phyloP scores from a whole-genome alignment of 306 rosid genomes.

The Cucurbita argyrosperma region DNA sequence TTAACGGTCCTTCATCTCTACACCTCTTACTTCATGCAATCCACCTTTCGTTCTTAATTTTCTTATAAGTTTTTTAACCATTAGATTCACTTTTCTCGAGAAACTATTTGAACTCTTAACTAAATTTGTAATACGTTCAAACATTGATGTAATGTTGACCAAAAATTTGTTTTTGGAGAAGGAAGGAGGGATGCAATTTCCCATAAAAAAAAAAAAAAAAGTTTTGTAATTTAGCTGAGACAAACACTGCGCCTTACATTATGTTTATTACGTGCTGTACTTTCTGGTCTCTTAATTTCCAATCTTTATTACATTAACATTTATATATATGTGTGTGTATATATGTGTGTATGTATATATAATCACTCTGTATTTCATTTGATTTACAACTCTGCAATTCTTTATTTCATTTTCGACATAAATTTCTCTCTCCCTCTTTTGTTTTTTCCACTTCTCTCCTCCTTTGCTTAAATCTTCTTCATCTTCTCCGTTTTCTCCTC shows the following conservation, averaged over 20 bases:
- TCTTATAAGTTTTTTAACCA: too few relatives aligned
- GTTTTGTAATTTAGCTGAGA: neutral
- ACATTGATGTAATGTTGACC: too few relatives aligned
- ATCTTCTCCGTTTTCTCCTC: neutral
- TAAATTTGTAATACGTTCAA: too few relatives aligned
- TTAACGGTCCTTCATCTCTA: too few relatives aligned
- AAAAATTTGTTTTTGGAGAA: too few relatives aligned
- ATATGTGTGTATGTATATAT: neutral
- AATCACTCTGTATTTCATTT: neutral
- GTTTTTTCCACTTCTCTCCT: neutral
- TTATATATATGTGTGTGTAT: neutral
- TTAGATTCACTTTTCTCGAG: too few relatives aligned
- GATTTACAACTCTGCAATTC: neutral
- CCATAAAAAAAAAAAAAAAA: too few relatives aligned
- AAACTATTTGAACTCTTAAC: too few relatives aligned
- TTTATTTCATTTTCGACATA: neutral
- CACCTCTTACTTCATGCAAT: too few relatives aligned
- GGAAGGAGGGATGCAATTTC: neutral
- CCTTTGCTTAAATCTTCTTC: constrained; percentile 1
- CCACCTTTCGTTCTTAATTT: too few relatives aligned
- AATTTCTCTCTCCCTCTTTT: neutral
- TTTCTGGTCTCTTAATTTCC: neutral
- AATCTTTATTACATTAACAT: neutral
- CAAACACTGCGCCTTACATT: neutral
- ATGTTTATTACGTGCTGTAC: neutral